Evolutionary conservation across 352 stramenopile genomes (phyloP).

Genomic region (Phytopythium litorale): DNA sequence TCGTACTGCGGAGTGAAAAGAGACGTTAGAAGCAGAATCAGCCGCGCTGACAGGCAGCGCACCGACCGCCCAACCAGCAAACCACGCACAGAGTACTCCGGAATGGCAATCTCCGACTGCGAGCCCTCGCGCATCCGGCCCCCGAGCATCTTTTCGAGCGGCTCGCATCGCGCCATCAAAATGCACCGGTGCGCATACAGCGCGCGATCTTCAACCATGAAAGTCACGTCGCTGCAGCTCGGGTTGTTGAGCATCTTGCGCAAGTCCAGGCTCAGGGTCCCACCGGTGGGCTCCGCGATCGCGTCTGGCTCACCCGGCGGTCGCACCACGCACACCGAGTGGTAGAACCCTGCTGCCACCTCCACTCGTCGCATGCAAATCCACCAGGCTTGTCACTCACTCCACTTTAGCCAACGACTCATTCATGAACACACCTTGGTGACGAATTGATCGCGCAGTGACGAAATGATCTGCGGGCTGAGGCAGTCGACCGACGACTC

Average conservation of each 20-base stretch:
- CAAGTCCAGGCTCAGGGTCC: slow-evolving; percentile 71
- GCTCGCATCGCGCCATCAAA: slow-evolving; percentile 85
- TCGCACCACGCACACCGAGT: slow-evolving; percentile 70
- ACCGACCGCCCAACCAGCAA: not conserved
- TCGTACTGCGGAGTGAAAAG: slow-evolving; percentile 36
- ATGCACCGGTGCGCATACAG: slow-evolving; percentile 85
- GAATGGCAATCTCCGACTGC: slow-evolving; percentile 61
- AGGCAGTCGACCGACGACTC: slow-evolving; percentile 69
- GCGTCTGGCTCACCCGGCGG: slow-evolving; percentile 9
- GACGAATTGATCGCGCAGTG: slow-evolving; percentile 49
- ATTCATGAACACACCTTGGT: slow-evolving; percentile 38
- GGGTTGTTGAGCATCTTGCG: slow-evolving; percentile 83
- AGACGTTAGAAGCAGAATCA: not conserved
- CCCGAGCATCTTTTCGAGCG: slow-evolving; percentile 89
- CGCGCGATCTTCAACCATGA: slow-evolving; percentile 65
- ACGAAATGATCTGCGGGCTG: slow-evolving; percentile 69
- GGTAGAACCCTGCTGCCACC: slow-evolving; percentile 92
- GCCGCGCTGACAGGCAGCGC: not conserved
- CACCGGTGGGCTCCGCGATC: slow-evolving; percentile 9
- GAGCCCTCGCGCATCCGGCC: slow-evolving; percentile 81
- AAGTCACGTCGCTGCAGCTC: slow-evolving; percentile 74
- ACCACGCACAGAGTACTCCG: slow-evolving; percentile 59
- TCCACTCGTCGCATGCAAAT: slow-evolving; percentile 25
- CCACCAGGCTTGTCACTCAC: not conserved
- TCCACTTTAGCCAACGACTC: not conserved